These are phyloP conservation scores for Guyanaporus albipodus DNA, from an alignment of 768 basidiomycete genomes.

Conservation along the genomic window DNA sequence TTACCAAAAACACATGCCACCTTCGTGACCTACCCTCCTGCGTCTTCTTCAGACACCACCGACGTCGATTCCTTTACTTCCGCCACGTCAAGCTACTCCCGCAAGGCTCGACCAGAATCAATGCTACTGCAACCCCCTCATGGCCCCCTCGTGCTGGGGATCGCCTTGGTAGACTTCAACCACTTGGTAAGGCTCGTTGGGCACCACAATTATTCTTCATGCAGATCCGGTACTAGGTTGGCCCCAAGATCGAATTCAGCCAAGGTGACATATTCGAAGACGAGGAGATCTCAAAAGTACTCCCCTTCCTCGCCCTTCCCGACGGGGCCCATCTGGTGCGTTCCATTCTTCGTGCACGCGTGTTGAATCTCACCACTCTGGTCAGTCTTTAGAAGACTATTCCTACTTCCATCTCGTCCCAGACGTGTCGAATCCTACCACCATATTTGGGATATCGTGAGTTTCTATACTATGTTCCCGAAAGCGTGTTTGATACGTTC, in stretches of 20 bases:
- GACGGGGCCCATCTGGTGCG: slow-evolving; percentile 92
- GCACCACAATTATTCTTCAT: slow-evolving; percentile 8
- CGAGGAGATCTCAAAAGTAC: slow-evolving; percentile 76
- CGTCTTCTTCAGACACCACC: slow-evolving; percentile 39
- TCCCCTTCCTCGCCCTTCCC: slow-evolving; percentile 94
- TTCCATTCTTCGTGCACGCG: not conserved
- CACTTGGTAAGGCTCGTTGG: slow-evolving; percentile 61
- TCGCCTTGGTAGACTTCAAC: slow-evolving; percentile 94
- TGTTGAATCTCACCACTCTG: slow-evolving; percentile 8
- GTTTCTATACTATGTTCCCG: slow-evolving; percentile 3
- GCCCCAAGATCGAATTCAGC: slow-evolving; percentile 86
- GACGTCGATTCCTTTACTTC: slow-evolving; percentile 61
- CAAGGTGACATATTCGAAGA: slow-evolving; percentile 78
- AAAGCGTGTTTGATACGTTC: slow-evolving; percentile 1
- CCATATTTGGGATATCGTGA: slow-evolving; percentile 94
- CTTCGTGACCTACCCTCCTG: slow-evolving; percentile 59
- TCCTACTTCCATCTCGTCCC: slow-evolving; percentile 93
- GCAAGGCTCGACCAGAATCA: slow-evolving; percentile 77
- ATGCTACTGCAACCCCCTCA: slow-evolving; percentile 56
- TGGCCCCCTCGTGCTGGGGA: slow-evolving; percentile 70
- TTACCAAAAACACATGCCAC: slow-evolving; percentile 32
- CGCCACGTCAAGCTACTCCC: slow-evolving; percentile 49
- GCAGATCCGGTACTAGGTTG: slow-evolving; percentile 52
- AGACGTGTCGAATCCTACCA: slow-evolving; percentile 62
- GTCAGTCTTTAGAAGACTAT: slow-evolving; percentile 68